Percentiles rank a stretch among this genome's conserved stretches.
These are phyloP conservation scores for Tolypocladium nubicola DNA, from an alignment of 2,329 filamentous ascomycete genomes.

Conservation along the genomic window DNA sequence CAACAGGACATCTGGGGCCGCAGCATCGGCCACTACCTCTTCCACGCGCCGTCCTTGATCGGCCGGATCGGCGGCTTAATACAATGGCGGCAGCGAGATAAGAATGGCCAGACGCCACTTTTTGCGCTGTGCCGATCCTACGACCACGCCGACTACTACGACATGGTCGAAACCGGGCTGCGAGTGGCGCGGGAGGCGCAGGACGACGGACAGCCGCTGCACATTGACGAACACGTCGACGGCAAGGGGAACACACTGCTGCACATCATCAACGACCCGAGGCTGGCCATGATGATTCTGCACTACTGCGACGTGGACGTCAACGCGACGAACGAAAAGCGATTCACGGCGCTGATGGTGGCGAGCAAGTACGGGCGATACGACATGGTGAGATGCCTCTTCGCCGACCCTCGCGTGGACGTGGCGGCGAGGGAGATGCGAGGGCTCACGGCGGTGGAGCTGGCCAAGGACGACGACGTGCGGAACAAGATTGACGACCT, in stretches of 20 bases:
- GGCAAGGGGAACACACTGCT: constrained; percentile 86
- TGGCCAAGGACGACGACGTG: constrained; percentile 96
- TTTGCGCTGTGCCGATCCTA: constrained; percentile 94
- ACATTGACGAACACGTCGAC: constrained; percentile 88
- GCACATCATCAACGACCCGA: constrained; percentile 86
- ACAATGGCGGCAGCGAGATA: constrained; percentile 85
- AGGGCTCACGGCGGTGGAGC: constrained; percentile 85
- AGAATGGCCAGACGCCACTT: constrained; percentile 93
- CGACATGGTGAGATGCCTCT: constrained; percentile 83
- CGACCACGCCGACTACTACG: constrained; percentile 76
- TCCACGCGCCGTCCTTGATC: constrained; percentile 79
- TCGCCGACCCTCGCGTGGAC: constrained; percentile 80
- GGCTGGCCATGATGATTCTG: constrained; percentile 65
- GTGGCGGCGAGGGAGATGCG: constrained; percentile 72
- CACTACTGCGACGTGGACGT: constrained; percentile 86
- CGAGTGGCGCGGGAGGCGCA: constrained; percentile 64
- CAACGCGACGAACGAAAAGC: constrained; percentile 90
- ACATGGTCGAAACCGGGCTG: constrained; percentile 79
- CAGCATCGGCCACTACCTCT: constrained; percentile 90
- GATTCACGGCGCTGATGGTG: constrained; percentile 93
- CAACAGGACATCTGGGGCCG: constrained; percentile 76
- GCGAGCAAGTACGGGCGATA: constrained; percentile 96
- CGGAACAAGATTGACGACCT: constrained; percentile 94
- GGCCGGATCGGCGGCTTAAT: constrained; percentile 63
- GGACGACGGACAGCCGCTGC: constrained; percentile 66